phyloP scores from a whole-genome alignment of 306 rosid genomes.

The Prunus padus region DNA sequence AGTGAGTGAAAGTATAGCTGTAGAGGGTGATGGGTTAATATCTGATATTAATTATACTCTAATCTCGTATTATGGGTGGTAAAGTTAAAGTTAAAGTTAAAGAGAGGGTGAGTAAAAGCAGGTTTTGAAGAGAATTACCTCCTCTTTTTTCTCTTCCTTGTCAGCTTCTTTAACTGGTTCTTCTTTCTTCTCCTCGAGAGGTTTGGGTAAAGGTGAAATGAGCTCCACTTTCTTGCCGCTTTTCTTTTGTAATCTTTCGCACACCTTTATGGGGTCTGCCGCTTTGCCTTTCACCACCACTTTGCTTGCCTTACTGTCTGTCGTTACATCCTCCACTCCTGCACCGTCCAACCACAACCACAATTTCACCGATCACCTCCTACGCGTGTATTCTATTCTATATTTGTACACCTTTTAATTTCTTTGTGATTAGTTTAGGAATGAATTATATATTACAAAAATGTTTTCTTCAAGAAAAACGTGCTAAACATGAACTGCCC shows the following conservation, averaged over 20 bases:
- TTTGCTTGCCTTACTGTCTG: constrained; percentile 69
- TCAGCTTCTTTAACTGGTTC: constrained; percentile 45
- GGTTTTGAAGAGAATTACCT: constrained; percentile 24
- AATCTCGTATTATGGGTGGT: too few relatives aligned
- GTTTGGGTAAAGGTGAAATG: constrained; percentile 88
- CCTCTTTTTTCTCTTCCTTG: constrained; percentile 53
- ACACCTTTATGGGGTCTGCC: constrained; percentile 88
- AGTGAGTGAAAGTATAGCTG: too few relatives aligned
- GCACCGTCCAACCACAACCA: constrained; percentile 4
- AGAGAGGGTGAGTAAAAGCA: background rate
- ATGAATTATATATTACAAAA: background rate
- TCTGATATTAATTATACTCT: too few relatives aligned
- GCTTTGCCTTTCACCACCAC: constrained; percentile 86
- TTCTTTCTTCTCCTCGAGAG: constrained; percentile 46
- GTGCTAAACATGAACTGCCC: background rate
- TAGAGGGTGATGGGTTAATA: too few relatives aligned
- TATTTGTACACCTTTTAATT: background rate
- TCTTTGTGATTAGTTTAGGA: background rate
- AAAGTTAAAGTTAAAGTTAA: background rate
- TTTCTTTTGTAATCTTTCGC: constrained; percentile 80
- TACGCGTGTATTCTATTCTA: background rate
- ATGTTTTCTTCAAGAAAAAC: background rate
- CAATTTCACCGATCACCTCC: background rate
- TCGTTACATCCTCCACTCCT: constrained; percentile 82
- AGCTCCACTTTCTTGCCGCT: constrained; percentile 86